Base-by-base conservation (phyloP, 441 rosid genomes). In the Aquilaria agallochum region DNA sequence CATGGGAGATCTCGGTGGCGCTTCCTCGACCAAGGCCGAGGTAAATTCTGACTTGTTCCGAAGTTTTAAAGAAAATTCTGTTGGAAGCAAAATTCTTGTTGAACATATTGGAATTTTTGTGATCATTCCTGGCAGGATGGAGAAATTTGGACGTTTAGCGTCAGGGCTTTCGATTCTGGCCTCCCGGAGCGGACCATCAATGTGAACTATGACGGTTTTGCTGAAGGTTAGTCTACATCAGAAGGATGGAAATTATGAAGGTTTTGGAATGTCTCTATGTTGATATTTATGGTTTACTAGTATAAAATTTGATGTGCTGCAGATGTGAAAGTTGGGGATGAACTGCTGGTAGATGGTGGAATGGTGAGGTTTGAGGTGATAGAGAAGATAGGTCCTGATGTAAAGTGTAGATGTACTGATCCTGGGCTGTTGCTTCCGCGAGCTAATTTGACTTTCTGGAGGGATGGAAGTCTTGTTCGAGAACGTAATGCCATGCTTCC, bases 351-450 rank as follows among this genome's bases (percentile, higher is more conserved):
- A 58, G 99, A 95, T 78, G 99, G 99, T 71, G 99, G 98, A 32
- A 95, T 95, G 99, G 98, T 88, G 79, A 80, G 97, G 72, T 95
- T 95, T 78, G 98, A 95, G 63, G 98, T 95, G 79, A 85, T 80
- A 20, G 96, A 90, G 82, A 95, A 86, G 82, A 81, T 95, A 52
- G 98, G 98, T 49, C 96, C 95, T 34, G 99, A 95, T 79, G 96
- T 95, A 48, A 88, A 85, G 73, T 95, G 99, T 52, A 62, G 49
- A 46, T 92, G 99, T 59, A 95, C 97, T 11, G 99, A 95, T 74
- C 95, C 98, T 0, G 99, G 99, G 33, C 60, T 92, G 78, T 76
- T 92, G 81, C 86, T 95, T 60, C 97, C 98, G 0, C 91, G 97
- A 57, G 98, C 98, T 31, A 92, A 95, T 65, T 79, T 95, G 86